Evolutionary conservation across 2,329 filamentous ascomycete genomes (phyloP), one percentile per base, ranked within the genome.

Genomic region (Monilinia fructigena): DNA sequence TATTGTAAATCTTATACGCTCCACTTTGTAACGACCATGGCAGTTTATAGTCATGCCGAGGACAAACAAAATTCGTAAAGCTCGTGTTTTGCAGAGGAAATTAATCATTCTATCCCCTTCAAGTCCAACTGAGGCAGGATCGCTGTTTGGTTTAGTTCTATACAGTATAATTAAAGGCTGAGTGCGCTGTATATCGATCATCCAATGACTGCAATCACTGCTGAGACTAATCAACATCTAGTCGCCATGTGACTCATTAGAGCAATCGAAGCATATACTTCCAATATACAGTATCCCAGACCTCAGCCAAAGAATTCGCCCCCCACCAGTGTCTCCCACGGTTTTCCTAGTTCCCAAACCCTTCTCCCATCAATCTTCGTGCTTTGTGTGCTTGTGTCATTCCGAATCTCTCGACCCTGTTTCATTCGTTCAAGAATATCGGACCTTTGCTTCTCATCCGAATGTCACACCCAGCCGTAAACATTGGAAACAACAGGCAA

Each of bases 401-500:
- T 5, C 91, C 91, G 69, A 88, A 88, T 6, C 83, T 85, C 78
- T 94, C 90, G 1, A 92, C 85, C 23, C 83, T 83, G 74, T 82
- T 82, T 81, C 74, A 95, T 81, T 58, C 91, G 81, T 70, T 86
- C 83, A 72, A 91, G 79, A 48, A 94, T 85, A 72, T 85, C 82
- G 31, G 79, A 78, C 60, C 87, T 81, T 71, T 89, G 84, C 3
- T 77, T 77, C 45, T 80, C 73, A 59, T 87, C 83, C 79, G 79
- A 0, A 87, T 86, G 75, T 95, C 90, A 70, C 90, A 93, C 0
- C 91, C 92, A 1, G 91, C 91, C 1, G 90, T 91, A 76, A 95
- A 95, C 78, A 95, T 87, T 0, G 92, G 91, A 70, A 95, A 93
- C 50, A 95, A 76, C 23, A 91, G 79, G 73, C 90, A 92, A 11